phyloP scores from a whole-genome alignment of 345 rosid species.

The Heritiera fomes region DNA sequence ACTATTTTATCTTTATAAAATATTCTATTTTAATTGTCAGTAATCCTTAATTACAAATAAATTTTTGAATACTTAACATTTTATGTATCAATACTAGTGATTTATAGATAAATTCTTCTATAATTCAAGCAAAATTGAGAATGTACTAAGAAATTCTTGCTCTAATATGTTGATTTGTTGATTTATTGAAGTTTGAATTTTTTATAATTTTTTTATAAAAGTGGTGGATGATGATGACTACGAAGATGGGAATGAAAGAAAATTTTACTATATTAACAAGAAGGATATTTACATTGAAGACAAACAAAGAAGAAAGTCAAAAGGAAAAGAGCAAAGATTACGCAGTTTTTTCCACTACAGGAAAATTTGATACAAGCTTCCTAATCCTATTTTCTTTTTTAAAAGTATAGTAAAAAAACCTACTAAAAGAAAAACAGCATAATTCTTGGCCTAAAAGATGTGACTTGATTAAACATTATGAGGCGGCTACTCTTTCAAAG shows the following conservation, averaged over 20 bases:
- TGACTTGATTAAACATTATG: constrained; percentile 12
- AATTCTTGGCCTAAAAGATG: constrained; percentile 3
- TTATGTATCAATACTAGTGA: too few species aligned
- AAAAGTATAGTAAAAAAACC: neutral
- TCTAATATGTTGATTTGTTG: too few species aligned
- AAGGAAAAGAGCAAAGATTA: neutral
- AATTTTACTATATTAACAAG: neutral
- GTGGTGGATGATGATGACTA: neutral
- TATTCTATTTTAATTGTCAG: neutral
- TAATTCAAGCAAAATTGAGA: neutral
- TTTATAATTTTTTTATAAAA: neutral
- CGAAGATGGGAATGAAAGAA: neutral
- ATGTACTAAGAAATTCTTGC: neutral
- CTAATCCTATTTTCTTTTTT: neutral
- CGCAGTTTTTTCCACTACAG: neutral
- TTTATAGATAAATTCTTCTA: neutral
- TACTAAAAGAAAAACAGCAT: neutral
- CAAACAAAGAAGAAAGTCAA: constrained; percentile 6
- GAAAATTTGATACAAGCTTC: neutral
- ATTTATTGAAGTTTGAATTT: neutral
- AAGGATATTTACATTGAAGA: neutral
- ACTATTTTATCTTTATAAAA: neutral
- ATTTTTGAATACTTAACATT: too few species aligned
- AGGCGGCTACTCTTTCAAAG: constrained; percentile 52
- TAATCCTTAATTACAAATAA: too few species aligned